Percentiles rank a stretch among this genome's conserved stretches.
Conservation (phyloP, 371 early-diverging fungal genomes). For the Chytridium lagenaria region DNA sequence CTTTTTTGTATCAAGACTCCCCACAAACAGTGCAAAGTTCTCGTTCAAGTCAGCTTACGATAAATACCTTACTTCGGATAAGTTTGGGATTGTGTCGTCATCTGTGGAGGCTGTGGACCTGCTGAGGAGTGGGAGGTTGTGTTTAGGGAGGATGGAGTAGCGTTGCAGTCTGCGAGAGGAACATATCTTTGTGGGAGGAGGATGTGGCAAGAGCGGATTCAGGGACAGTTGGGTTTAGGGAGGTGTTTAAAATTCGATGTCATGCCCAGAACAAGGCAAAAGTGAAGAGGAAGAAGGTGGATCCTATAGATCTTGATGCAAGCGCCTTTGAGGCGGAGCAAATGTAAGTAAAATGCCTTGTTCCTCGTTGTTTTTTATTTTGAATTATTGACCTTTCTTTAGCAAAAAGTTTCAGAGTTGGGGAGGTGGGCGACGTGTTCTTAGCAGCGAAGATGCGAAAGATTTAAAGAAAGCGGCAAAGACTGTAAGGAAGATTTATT, state of each 20-base stretch:
- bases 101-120: constrained; percentile 80
- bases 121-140: constrained; percentile 81
- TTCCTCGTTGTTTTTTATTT: constrained; percentile 13
- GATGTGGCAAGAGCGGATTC: constrained; percentile 67
- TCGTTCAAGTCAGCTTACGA: constrained; percentile 70
- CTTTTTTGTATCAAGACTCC: constrained; percentile 61
- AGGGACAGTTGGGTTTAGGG: constrained; percentile 70
- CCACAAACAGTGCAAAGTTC: constrained; percentile 52
- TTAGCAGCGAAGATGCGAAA: constrained; percentile 45
- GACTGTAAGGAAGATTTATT: constrained; percentile 32
- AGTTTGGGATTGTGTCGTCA: constrained; percentile 78
- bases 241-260: constrained; percentile 72
- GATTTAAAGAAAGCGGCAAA: constrained; percentile 70
- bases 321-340: constrained; percentile 57
- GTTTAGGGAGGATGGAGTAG: constrained; percentile 73
- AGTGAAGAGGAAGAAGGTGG: constrained; percentile 50
- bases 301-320: constrained; percentile 41
- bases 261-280: constrained; percentile 63
- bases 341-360: constrained; percentile 55
- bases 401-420: constrained; percentile 73
- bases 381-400: neutral
- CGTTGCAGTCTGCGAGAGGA: constrained; percentile 60
- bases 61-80: constrained; percentile 79
- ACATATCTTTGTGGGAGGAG: constrained; percentile 29
- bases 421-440: constrained; percentile 64